Conservation (phyloP, 176 grass and related monocot species). For the Neostapfia colusana region DNA sequence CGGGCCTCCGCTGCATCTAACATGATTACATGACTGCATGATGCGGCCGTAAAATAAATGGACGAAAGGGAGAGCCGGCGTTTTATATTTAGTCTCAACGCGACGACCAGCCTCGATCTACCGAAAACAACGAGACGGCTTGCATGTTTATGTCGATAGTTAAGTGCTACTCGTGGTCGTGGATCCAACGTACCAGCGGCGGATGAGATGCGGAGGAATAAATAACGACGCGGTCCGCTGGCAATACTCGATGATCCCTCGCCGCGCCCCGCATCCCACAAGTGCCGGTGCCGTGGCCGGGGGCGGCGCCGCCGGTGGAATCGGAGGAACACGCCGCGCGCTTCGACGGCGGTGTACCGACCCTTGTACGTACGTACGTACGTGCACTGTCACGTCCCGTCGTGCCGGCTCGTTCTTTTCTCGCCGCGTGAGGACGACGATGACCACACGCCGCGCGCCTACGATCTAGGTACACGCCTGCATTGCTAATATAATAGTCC, state of each 20-base stretch:
- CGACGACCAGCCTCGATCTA: not conserved
- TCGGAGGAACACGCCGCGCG: too few species aligned
- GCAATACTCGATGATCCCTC: too few species aligned
- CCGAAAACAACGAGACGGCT: too few species aligned
- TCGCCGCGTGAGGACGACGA: not conserved
- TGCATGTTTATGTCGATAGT: too few species aligned
- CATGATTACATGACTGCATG: not conserved
- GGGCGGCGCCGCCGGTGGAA: too few species aligned
- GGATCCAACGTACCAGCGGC: too few species aligned
- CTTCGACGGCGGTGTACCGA: too few species aligned
- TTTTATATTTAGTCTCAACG: not conserved
- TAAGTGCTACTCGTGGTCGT: too few species aligned
- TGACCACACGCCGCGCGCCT: not conserved
- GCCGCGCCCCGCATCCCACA: too few species aligned
- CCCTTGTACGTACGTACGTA: not conserved
- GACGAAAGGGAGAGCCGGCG: not conserved
- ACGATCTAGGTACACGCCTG: not conserved
- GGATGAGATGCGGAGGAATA: too few species aligned
- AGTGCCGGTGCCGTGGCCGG: too few species aligned
- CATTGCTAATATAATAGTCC: not conserved
- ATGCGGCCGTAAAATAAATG: constrained; percentile 20
- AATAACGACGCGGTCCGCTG: too few species aligned
- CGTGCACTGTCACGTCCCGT: not conserved
- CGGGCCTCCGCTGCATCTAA: not conserved
- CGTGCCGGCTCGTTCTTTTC: not conserved